A percentile compares a stretch with the other conserved stretches of the same genome.
Conservation (phyloP, 768 basidiomycete genomes). For the Paxillus rubicundulus region DNA sequence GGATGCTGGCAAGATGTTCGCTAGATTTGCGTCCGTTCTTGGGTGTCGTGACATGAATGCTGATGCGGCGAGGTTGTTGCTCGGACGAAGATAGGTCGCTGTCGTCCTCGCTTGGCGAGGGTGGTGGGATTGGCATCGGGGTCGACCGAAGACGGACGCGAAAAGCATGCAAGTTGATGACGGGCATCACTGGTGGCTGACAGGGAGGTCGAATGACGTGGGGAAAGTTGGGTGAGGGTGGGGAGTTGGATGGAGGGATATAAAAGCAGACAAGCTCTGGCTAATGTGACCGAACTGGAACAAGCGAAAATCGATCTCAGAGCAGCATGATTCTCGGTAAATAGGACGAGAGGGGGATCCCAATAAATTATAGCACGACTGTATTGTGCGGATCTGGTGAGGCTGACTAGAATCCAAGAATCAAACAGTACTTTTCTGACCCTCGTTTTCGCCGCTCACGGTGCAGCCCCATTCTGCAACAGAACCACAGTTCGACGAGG, state of each 20-base stretch:
- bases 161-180: constrained; percentile 11
- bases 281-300: constrained; percentile 9
- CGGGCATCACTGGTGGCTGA: not conserved
- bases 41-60: constrained; percentile 4
- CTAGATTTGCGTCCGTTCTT: constrained; percentile 2
- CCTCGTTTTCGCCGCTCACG: constrained; percentile 3
- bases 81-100: constrained; percentile 24
- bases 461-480: not conserved
- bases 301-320: constrained; percentile 8
- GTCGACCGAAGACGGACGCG: constrained; percentile 20
- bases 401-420: constrained; percentile 9
- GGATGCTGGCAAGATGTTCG: constrained; percentile 1
- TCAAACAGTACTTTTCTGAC: not conserved
- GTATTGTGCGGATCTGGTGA: constrained; percentile 17
- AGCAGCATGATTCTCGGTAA: not conserved
- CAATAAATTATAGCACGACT: not conserved
- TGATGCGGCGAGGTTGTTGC: not conserved
- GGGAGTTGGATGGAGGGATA: not conserved
- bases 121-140: not conserved
- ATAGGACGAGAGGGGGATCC: not conserved
- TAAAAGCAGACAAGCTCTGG: constrained; percentile 3
- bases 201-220: not conserved
- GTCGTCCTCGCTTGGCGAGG: constrained; percentile 17
- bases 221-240: not conserved
- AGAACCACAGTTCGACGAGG: not conserved